Conservation (phyloP, 495 filamentous ascomycete species). For the Cladorrhinum samala region DNA sequence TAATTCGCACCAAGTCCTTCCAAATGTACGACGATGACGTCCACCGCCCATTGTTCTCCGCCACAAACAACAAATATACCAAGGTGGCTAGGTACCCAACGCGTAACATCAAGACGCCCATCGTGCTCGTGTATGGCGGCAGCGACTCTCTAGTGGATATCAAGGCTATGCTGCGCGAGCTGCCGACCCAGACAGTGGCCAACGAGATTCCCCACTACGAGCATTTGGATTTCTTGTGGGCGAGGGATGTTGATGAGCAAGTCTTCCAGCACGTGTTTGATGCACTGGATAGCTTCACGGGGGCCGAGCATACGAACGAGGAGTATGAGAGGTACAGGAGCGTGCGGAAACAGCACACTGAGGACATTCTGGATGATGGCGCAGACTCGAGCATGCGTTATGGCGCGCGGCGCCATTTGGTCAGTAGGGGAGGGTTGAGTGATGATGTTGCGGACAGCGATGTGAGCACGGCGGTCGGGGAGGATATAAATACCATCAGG, state of each 20-base stretch:
- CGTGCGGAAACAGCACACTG: slow-evolving; percentile 8
- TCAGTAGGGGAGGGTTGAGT: neutral
- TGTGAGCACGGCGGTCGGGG: slow-evolving; percentile 27
- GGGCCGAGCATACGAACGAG: slow-evolving; percentile 44
- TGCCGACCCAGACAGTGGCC: slow-evolving; percentile 76
- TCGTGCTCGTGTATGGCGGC: slow-evolving; percentile 88
- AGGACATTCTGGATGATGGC: neutral
- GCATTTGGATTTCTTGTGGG: slow-evolving; percentile 98
- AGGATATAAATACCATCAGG: slow-evolving; percentile 5
- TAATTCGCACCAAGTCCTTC: slow-evolving; percentile 89
- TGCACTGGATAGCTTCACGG: slow-evolving; percentile 64
- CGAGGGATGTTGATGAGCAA: slow-evolving; percentile 68
- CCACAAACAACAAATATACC: slow-evolving; percentile 47
- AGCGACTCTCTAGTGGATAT: slow-evolving; percentile 96
- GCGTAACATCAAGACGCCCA: slow-evolving; percentile 91
- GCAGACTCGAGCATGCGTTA: neutral
- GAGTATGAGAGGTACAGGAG: slow-evolving; percentile 44
- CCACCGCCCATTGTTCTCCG: slow-evolving; percentile 43
- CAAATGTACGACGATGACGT: slow-evolving; percentile 98
- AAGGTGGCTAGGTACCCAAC: slow-evolving; percentile 96
- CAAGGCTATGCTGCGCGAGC: slow-evolving; percentile 77
- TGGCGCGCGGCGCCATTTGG: slow-evolving; percentile 18
- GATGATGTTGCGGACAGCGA: slow-evolving; percentile 28
- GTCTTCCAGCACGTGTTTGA: slow-evolving; percentile 89
- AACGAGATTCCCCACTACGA: slow-evolving; percentile 86